Evolutionary conservation across 2,329 filamentous ascomycete genomes (phyloP), one percentile per base, ranked within the genome.

Genomic region (Lecanicillium sp.): DNA sequence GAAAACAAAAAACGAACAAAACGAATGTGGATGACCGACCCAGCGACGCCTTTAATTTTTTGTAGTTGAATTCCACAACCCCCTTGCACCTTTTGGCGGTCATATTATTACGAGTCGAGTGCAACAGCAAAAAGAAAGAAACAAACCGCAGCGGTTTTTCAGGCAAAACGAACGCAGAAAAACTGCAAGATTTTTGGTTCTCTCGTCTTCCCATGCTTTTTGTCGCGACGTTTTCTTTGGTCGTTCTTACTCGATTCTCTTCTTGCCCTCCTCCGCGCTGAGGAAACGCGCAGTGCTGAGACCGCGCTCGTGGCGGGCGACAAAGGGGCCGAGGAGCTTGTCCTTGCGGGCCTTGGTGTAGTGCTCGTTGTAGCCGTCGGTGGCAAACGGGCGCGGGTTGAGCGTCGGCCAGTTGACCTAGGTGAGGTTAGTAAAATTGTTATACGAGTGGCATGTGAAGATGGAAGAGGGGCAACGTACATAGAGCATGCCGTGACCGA

Each of bases 331-430:
- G 40, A 97, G 77, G 15, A 98, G 65, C 51, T 83, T 79, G 62
- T 95, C 88, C 62, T 93, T 90, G 55, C 84, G 77, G 11, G 90
- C 90, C 62, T 89, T 87, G 56, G 77, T 76, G 56, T 95, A 81
- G 44, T 91, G 87, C 58, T 96, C 90, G 58, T 89, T 83, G 66
- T 90, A 95, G 32, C 89, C 89, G 60, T 98, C 93, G 6, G 81
- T 78, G 3, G 89, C 90, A 68, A 86, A 94, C 2, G 87, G 81
- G 14, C 89, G 84, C 10, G 90, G 90, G 65, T 94, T 95, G 40
- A 98, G 79, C 63, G 95, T 96, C 9, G 93, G 93, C 93, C 94
- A 98, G 69, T 96, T 97, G 56, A 96, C 90, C 90, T 95, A 52
- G 37, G 44, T 15, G 17, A 4, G 29, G n/a, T 20, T 5, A 3